These are phyloP conservation scores for Sporothrix curviconia DNA, from an alignment of 2,329 filamentous ascomycete genomes.

Conservation along the genomic window DNA sequence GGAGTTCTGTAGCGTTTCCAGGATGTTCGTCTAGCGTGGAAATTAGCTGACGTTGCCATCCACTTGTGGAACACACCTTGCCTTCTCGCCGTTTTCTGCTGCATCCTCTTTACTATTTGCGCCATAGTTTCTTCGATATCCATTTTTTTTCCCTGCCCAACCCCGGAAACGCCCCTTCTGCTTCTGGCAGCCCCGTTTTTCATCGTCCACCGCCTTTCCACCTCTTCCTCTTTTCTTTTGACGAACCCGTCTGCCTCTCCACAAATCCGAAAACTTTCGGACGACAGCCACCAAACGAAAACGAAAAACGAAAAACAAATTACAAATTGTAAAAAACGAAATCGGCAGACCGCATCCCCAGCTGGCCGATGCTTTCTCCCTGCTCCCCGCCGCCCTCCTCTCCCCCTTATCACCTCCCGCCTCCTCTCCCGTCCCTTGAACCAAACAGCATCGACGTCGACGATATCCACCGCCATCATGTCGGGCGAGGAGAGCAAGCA, in stretches of 20 bases:
- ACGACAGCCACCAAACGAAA: neutral
- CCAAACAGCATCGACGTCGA: neutral
- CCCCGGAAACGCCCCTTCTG: neutral
- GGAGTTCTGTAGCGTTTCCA: too few species aligned
- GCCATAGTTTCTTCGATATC: neutral
- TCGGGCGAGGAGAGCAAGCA: constrained; percentile 22
- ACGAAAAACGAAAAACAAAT: too few species aligned
- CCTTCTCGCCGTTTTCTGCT: neutral
- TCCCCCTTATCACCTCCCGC: constrained; percentile 1
- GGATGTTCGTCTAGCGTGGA: too few species aligned
- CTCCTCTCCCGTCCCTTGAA: neutral
- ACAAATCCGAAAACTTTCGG: neutral
- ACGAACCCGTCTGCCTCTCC: constrained; percentile 1
- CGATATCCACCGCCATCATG: constrained; percentile 11
- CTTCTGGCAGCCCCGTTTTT: neutral
- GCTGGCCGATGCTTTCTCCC: constrained; percentile 5
- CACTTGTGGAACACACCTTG: neutral
- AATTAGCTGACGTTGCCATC: too few species aligned
- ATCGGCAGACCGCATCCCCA: neutral
- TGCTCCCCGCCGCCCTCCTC: neutral
- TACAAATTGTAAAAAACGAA: too few species aligned
- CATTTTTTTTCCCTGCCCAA: constrained; percentile 10
- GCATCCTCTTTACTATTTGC: constrained; percentile 9
- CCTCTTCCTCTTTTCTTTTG: neutral
- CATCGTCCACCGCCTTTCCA: constrained; percentile 8